phyloP scores from a whole-genome alignment of 2,329 filamentous ascomycete genomes.

The Verticillium dahliae region DNA sequence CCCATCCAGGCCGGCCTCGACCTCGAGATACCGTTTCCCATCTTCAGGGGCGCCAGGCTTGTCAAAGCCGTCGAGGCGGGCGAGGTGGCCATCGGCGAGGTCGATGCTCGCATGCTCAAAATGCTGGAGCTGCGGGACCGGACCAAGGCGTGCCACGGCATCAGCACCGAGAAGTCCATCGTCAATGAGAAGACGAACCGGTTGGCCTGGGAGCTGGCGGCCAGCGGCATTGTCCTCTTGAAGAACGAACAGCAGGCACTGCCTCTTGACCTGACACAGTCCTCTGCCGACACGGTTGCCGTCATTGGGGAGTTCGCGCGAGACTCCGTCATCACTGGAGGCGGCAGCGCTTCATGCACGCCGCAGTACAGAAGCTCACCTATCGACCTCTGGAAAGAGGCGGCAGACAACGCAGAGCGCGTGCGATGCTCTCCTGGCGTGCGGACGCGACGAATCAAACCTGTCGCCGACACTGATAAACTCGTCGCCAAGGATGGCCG shows the following conservation, averaged over 20 bases:
- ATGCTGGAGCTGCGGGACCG: slow-evolving; percentile 9
- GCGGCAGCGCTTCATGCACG: slow-evolving; percentile 20
- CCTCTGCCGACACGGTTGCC: slow-evolving; percentile 21
- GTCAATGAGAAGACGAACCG: slow-evolving; percentile 8
- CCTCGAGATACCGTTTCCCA: slow-evolving; percentile 23
- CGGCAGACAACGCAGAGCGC: neutral
- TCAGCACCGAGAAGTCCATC: slow-evolving; percentile 8
- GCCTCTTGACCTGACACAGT: slow-evolving; percentile 31
- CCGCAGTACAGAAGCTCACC: slow-evolving; percentile 10
- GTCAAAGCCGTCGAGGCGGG: slow-evolving; percentile 10
- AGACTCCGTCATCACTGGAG: slow-evolving; percentile 22
- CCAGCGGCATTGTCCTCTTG: slow-evolving; percentile 45
- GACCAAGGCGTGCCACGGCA: slow-evolving; percentile 2
- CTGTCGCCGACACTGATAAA: slow-evolving; percentile 2
- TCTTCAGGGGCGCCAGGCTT: slow-evolving; percentile 13
- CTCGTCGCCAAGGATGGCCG: slow-evolving; percentile 7
- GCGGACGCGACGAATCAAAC: slow-evolving; percentile 8
- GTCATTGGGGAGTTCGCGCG: slow-evolving; percentile 50
- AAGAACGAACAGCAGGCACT: slow-evolving; percentile 55
- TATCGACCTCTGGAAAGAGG: slow-evolving; percentile 4
- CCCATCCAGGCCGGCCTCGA: slow-evolving; percentile 22
- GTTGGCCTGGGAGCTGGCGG: slow-evolving; percentile 10
- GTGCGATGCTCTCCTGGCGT: slow-evolving; percentile 5
- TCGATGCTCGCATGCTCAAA: slow-evolving; percentile 10
- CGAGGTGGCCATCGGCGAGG: slow-evolving; percentile 6